Evolutionary conservation across 306 rosid species (phyloP), one percentile per base, ranked within the genome.

Genomic region (Malus orientalis): DNA sequence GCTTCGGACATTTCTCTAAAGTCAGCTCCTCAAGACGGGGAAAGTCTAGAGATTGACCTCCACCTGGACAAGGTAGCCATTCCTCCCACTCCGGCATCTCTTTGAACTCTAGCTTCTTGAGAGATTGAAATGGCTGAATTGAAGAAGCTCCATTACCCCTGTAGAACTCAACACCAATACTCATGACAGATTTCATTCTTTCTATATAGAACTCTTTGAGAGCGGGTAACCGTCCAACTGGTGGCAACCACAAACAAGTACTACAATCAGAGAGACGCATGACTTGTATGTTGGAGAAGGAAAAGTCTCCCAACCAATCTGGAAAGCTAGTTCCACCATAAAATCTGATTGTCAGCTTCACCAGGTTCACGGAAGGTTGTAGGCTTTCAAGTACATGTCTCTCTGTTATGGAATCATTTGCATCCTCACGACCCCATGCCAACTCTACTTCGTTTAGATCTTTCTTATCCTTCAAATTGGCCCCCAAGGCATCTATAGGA

Each of bases 321-420:
- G 79, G 82, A 38, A 82, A 74, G 44, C 38, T 2, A 0, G 8
- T n/a, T 36, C 76, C 62, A 4, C 62, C 68, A 22, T 71, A 79
- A 15, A 71, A 51, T 4, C 3, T 0, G 25, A 76, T 51, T 1
- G 13, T 7, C 7, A 74, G 8, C 4, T 66, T 4, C 71, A 38
- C 66, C 33, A 81, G 49, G 55, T 45, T 69, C 23, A 70, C 51
- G 20, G 67, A 78, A 27, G 78, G 85, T 29, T 76, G 71, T 13
- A 76, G 57, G 0, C 18, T 23, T 0, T 29, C 29, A 4, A 76
- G 81, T 44, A 76, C 15, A 2, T 4, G 45, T 65, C 71, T 4
- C 42, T n/a, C 72, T 11, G 71, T 23, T n/a, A 0, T 4, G 1
- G 84, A 58, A 32, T 32, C n/a, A 10, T 44, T 19, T 0, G 8